Evolutionary conservation across 1,284 basidiomycete genomes (phyloP).

Genomic region (Ceratobasidium papillatum): DNA sequence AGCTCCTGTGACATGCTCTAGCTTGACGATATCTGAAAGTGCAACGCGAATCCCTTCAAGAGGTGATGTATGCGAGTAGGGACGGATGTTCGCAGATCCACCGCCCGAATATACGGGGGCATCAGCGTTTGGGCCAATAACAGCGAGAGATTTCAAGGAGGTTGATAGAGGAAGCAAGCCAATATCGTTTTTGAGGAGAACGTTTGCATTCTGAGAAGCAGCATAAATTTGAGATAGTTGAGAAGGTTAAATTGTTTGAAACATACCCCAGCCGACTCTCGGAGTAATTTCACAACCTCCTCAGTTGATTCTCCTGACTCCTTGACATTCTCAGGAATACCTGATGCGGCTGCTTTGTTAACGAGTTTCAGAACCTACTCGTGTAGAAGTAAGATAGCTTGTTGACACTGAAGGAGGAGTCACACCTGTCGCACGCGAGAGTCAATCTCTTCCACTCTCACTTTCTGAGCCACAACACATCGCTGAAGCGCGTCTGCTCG

Average conservation of each 20-base stretch:
- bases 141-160: constrained; percentile 56
- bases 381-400: no score
- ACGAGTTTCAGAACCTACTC: constrained; percentile 34
- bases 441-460: constrained; percentile 51
- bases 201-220: constrained; percentile 50
- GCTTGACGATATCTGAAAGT: not conserved
- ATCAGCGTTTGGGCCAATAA: constrained; percentile 69
- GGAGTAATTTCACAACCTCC: constrained; percentile 54
- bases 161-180: constrained; percentile 56
- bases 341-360: constrained; percentile 46
- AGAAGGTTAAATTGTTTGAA: no score
- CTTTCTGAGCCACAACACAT: constrained; percentile 53
- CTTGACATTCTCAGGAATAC: constrained; percentile 44
- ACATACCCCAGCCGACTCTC: constrained; percentile 58
- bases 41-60: constrained; percentile 60
- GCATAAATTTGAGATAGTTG: no score
- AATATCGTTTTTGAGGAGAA: constrained; percentile 61
- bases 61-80: constrained; percentile 58
- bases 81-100: constrained; percentile 61
- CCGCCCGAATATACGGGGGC: constrained; percentile 62
- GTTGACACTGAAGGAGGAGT: not conserved
- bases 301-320: constrained; percentile 48
- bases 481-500: constrained; percentile 58
- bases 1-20: constrained; percentile 51
- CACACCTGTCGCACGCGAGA: constrained; percentile 48